Percentiles rank a stretch among this genome's conserved stretches.
These are phyloP conservation scores for Coemansia brasiliensis DNA, from an alignment of 192 early-diverging fungal species.

Conservation along the genomic window DNA sequence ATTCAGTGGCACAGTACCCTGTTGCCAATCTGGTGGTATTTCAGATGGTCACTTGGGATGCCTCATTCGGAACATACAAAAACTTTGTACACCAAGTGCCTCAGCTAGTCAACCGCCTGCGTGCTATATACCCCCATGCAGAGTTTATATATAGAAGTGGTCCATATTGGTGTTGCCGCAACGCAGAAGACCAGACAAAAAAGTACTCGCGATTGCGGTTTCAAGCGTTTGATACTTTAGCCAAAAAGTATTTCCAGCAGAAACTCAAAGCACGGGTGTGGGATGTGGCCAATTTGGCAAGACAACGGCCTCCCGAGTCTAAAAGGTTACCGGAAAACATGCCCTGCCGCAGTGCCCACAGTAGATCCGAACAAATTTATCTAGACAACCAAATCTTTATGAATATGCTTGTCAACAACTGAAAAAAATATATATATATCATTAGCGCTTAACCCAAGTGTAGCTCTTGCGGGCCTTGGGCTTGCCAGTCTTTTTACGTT, in stretches of 20 bases:
- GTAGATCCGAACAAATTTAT: constrained; percentile 28
- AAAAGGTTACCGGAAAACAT: constrained; percentile 33
- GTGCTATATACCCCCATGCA: constrained; percentile 18
- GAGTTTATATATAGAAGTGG: constrained; percentile 36
- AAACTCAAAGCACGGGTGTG: constrained; percentile 26
- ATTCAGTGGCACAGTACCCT: not conserved
- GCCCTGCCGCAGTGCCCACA: constrained; percentile 39
- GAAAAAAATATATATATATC: not conserved
- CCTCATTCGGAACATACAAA: constrained; percentile 13
- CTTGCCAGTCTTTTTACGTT: constrained; percentile 96
- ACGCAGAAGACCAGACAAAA: constrained; percentile 20
- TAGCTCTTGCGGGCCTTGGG: constrained; percentile 90
- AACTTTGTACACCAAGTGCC: constrained; percentile 14
- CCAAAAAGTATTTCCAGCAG: constrained; percentile 13
- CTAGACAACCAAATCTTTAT: constrained; percentile 48
- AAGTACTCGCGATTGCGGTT: constrained; percentile 38
- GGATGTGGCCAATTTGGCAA: constrained; percentile 17
- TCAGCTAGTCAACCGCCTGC: constrained; percentile 18
- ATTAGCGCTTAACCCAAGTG: constrained; percentile 73
- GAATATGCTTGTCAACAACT: constrained; percentile 32
- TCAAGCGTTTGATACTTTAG: constrained; percentile 23
- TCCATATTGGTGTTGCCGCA: constrained; percentile 46
- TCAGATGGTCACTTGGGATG: constrained; percentile 48
- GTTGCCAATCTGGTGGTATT: constrained; percentile 22
- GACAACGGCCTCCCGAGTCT: constrained; percentile 20